Evolutionary conservation across 441 rosid species (phyloP), one percentile per base, ranked within the genome.

Genomic region (Populus hybrid): DNA sequence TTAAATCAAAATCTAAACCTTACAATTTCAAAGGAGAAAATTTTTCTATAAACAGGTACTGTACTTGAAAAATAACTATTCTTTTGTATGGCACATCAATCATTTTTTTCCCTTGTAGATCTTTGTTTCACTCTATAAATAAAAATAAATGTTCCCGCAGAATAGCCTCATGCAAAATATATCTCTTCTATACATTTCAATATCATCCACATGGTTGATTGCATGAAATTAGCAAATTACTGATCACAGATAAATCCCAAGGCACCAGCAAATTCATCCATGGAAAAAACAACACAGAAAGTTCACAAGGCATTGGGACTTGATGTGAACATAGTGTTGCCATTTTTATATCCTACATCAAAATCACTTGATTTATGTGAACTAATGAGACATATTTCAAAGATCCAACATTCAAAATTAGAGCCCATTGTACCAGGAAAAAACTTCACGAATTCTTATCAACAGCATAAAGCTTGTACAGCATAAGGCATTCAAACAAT

Each of bases 1-100:
- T 80, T 69, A 74, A 78, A 80, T 83, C 89, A 87, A 87, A 79
- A 50, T 59, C 38, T 23, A 57, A 79, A 71, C 40, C 76, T 70
- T 70, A 75, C 69, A 64, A 79, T 14, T 30, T 24, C 69, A 57
- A 20, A 57, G 63, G 23, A 57, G 21, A 57, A 2, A 7, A 2
- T 18, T 20, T 57, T 2, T 18, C 21, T 7, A 57, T 18, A 57
- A 57, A 7, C 4, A 57, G 1, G 63, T 57, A 57, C 21, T 54
- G 61, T 54, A 57, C 23, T 6, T 18, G 1, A 57, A 20, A 57
- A 14, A 18, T 9, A 59, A 71, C 26, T 10, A 46, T 16, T 5
- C 67, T 66, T 10, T 18, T 6, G 24, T 4, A 28, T n/a, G 38
- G 36, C 57, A 23, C 30, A 0, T 6, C 12, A 40, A n/a, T 54